Base-by-base conservation (phyloP, 495 filamentous ascomycete genomes). In the Talaromyces wortmannii region DNA sequence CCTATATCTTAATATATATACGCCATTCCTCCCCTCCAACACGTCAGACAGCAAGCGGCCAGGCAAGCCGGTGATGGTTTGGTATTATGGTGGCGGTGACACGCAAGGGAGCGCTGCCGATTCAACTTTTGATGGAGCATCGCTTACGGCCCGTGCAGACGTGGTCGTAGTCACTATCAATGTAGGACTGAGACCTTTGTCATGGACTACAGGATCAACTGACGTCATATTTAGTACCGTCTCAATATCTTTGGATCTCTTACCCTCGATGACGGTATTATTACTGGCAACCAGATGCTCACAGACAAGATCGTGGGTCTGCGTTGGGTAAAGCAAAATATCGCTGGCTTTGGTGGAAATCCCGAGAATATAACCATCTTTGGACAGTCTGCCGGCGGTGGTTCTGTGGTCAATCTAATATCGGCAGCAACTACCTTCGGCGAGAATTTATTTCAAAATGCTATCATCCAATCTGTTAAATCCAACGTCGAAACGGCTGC, bases 361-460 rank as follows among this genome's bases (percentile, higher is more conserved):
- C 70, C 73, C 8, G 57, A 57, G 13, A 64, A 68, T 48, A 82
- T 90, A 13, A 88, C 84, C 36, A 85, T 89, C 58, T 86, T 83
- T 79, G 87, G 86, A 50, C 83, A 89, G 52, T 73, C 70, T 6
- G 66, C 73, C 29, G 73, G 73, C 33, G 45, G 36, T 13, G 36
- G 23, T 23, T 23, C 23, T 23, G 23, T 23, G 23, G 23, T 23
- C 23, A 23, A 23, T 23, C 23, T 23, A 23, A 23, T 23, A 23
- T 23, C 23, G 23, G 23, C 23, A 23, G 23, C 23, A 23, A 23
- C 23, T 4, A 23, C 23, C 23, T 23, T 23, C 23, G 23, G 23
- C 23, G 23, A 23, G 23, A 23, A 23, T 23, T 23, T 23, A 23
- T 23, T 23, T 23, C 23, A 23, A 23, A 23, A 23, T 23, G 23